A percentile compares a stretch with the other conserved stretches of the same genome.
Conservation (phyloP, 371 early-diverging fungal species). For the Batrachochytrium dendrobatidis region DNA sequence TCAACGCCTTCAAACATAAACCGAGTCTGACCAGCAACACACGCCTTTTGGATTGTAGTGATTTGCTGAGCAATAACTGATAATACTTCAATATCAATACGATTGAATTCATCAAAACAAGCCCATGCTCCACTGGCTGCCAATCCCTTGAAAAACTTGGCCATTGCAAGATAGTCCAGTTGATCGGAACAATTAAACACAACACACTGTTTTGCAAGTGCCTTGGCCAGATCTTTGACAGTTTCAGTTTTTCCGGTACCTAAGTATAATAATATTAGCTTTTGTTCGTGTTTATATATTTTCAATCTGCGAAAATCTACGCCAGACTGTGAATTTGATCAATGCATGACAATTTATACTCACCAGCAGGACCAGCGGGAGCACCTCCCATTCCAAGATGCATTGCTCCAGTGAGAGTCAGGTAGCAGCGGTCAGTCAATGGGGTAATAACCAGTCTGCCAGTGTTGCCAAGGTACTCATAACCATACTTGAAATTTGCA, state of each 20-base stretch:
- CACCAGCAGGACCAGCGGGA: conserved; percentile 50
- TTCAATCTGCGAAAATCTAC: too few species aligned
- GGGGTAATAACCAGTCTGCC: conserved; percentile 54
- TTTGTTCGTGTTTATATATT: too few species aligned
- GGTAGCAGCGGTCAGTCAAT: conserved; percentile 47
- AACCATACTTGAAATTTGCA: conserved; percentile 47
- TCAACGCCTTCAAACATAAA: conserved; percentile 55
- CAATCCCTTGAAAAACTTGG: conserved; percentile 54
- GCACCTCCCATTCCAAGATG: conserved; percentile 56
- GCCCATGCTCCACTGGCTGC: conserved; percentile 53
- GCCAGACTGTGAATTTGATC: too few species aligned
- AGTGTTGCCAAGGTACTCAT: conserved; percentile 53
- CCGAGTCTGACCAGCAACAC: conserved; percentile 35
- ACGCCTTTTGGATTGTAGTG: conserved; percentile 51
- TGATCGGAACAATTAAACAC: conserved; percentile 58
- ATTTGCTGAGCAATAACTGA: conserved; percentile 56
- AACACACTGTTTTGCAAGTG: conserved; percentile 55
- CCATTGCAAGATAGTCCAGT: conserved; percentile 54
- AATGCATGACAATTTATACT: too few species aligned
- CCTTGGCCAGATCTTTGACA: conserved; percentile 51
- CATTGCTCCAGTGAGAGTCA: conserved; percentile 50
- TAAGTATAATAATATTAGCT: too few species aligned
- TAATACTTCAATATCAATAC: conserved; percentile 52
- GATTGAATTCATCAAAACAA: conserved; percentile 58
- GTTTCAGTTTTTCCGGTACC: conserved; percentile 57